Conservation (phyloP, 2,329 filamentous ascomycete species). For the Xylariaceae sp. region DNA sequence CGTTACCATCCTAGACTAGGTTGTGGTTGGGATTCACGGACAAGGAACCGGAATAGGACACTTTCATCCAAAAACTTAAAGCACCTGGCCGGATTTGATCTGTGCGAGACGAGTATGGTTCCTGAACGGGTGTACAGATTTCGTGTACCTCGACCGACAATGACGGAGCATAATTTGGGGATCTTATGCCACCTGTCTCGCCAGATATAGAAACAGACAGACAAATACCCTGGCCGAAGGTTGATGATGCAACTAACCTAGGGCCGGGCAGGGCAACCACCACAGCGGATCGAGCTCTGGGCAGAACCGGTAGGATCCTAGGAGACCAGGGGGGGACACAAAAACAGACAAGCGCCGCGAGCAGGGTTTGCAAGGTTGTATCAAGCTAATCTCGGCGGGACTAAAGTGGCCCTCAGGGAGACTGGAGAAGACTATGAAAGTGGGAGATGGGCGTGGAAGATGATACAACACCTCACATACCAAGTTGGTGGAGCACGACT, state of each 20-base stretch:
- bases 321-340: slow-evolving; percentile 32
- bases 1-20: slow-evolving; percentile 29
- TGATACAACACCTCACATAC: too few species aligned
- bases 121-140: slow-evolving; percentile 39
- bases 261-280: slow-evolving; percentile 30
- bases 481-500: slow-evolving; percentile 36
- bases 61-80: slow-evolving; percentile 40
- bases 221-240: slow-evolving; percentile 33
- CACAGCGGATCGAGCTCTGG: slow-evolving; percentile 27
- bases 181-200: slow-evolving; percentile 50
- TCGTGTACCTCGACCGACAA: slow-evolving; percentile 41
- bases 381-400: slow-evolving; percentile 20
- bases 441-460: slow-evolving; percentile 31
- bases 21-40: slow-evolving; percentile 33
- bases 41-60: slow-evolving; percentile 37
- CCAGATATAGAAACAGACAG: slow-evolving; percentile 50
- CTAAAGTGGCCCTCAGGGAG: slow-evolving; percentile 25
- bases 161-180: slow-evolving; percentile 53
- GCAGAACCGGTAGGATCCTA: slow-evolving; percentile 31
- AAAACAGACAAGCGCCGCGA: slow-evolving; percentile 31
- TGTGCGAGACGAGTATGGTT: slow-evolving; percentile 45
- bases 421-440: slow-evolving; percentile 28
- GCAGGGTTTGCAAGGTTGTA: slow-evolving; percentile 22
- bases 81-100: slow-evolving; percentile 43
- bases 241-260: slow-evolving; percentile 41